These are phyloP conservation scores for Corymbia maculata DNA, from an alignment of 345 rosid species.

Conservation along the genomic window DNA sequence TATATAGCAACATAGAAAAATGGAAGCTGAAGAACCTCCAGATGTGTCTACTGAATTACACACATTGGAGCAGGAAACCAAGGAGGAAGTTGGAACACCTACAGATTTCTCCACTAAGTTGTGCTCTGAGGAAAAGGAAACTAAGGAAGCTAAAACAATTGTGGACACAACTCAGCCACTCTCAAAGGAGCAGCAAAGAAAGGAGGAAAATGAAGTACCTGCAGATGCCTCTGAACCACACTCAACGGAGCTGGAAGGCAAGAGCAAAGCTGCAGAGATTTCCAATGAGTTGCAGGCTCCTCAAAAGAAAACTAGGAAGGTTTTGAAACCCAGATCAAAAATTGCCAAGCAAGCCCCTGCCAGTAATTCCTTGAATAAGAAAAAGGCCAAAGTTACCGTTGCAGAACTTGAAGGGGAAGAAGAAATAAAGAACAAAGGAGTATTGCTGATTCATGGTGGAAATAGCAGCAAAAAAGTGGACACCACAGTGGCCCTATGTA, in stretches of 20 bases:
- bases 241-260: not conserved
- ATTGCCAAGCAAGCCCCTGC: conserved; percentile 27
- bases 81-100: not conserved
- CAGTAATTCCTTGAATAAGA: conserved; percentile 11
- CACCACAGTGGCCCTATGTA: not conserved
- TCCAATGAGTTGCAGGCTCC: conserved; percentile 6
- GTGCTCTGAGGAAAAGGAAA: not conserved
- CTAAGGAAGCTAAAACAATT: not conserved
- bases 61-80: not conserved
- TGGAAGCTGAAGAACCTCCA: not conserved
- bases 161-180: not conserved
- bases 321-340: conserved; percentile 26
- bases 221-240: not conserved
- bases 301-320: conserved; percentile 14
- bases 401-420: not conserved
- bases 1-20: not conserved
- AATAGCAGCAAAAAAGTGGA: not conserved
- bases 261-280: not conserved
- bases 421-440: conserved; percentile 7
- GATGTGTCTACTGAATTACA: not conserved
- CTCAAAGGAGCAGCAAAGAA: not conserved
- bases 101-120: not conserved
- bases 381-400: conserved; percentile 4
- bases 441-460: conserved; percentile 1
- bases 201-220: not conserved